Conservation (phyloP, 2,329 filamentous ascomycete species). For the Penicillium sp. region DNA sequence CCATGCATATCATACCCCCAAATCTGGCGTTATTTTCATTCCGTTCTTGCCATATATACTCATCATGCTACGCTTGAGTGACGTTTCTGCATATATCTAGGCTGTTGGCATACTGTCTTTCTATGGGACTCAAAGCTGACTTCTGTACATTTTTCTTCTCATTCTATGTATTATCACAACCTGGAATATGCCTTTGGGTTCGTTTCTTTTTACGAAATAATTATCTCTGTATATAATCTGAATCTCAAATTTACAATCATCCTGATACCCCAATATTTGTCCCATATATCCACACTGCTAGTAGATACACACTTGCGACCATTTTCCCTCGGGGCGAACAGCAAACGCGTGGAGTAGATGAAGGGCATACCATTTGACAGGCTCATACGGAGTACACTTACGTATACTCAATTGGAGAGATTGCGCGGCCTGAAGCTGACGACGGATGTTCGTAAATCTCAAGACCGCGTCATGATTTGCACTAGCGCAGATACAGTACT, state of each 20-base stretch:
- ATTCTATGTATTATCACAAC: conserved; percentile 10
- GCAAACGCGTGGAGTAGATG: not conserved
- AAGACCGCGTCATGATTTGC: not conserved
- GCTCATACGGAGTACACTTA: not conserved
- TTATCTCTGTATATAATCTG: not conserved
- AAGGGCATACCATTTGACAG: not conserved
- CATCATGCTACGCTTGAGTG: not conserved
- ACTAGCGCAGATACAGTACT: not conserved
- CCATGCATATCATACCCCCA: conserved; percentile 25
- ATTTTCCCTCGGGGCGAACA: not conserved
- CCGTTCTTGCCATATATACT: not conserved
- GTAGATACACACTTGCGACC: not conserved
- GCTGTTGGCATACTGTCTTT: not conserved
- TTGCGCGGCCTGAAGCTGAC: not conserved
- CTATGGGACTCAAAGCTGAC: not conserved
- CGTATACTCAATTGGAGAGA: not conserved
- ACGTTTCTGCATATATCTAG: not conserved
- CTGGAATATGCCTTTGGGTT: not conserved
- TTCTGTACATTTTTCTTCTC: not conserved
- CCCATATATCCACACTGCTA: not conserved
- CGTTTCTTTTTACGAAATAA: not conserved
- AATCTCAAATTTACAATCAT: not conserved
- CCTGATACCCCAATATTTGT: not conserved
- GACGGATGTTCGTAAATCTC: not conserved
- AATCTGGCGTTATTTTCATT: conserved; percentile 18